Conservation (phyloP, 768 basidiomycete species). For the Amanita rubescens region DNA sequence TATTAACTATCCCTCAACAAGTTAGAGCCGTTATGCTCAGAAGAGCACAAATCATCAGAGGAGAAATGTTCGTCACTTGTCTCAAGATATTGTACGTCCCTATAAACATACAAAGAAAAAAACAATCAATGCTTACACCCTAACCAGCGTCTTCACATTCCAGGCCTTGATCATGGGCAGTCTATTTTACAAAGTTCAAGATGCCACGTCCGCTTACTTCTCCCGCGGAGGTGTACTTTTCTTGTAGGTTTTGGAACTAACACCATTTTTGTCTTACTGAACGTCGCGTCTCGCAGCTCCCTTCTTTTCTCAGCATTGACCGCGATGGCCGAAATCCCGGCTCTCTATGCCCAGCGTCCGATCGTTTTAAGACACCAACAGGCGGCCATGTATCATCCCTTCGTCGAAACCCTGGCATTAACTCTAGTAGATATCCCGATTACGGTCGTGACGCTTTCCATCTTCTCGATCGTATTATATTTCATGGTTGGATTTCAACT, state of each 20-base stretch:
- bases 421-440: conserved; percentile 59
- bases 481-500: conserved; percentile 54
- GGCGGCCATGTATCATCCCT: conserved; percentile 50
- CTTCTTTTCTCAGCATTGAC: conserved; percentile 53
- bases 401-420: conserved; percentile 38
- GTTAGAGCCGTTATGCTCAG: conserved; percentile 33
- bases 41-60: conserved; percentile 32
- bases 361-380: conserved; percentile 50
- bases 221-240: conserved; percentile 70
- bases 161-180: conserved; percentile 44
- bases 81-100: conserved; percentile 20
- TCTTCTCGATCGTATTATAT: conserved; percentile 50
- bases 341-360: conserved; percentile 51
- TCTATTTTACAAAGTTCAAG: conserved; percentile 48
- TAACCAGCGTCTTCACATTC: conserved; percentile 27
- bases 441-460: conserved; percentile 34
- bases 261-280: background rate
- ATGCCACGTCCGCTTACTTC: conserved; percentile 53
- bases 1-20: conserved; percentile 35
- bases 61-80: conserved; percentile 21
- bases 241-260: conserved; percentile 41
- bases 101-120: conserved; percentile 20
- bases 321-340: conserved; percentile 59
- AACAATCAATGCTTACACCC: conserved; percentile 15
- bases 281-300: conserved; percentile 28